A percentile compares a stretch with the other conserved stretches of the same genome.
Evolutionary conservation across 177 flowering plant genomes (phyloP).

Genomic region (Vitis hybrid): DNA sequence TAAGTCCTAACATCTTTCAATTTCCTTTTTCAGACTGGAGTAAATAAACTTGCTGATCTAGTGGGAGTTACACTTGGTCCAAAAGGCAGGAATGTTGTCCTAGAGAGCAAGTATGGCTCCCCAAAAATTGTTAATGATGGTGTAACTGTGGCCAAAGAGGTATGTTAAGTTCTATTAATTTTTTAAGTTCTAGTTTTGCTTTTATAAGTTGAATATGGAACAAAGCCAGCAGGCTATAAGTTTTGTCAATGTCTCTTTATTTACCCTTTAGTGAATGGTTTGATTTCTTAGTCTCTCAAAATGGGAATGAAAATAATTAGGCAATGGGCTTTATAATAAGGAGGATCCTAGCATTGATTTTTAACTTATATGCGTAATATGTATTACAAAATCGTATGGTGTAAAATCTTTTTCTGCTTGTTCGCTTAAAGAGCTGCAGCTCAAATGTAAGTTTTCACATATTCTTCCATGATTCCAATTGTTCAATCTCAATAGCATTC

Average conservation of each 20-base stretch:
- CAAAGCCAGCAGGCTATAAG: neutral
- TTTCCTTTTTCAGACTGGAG: conserved; percentile 58
- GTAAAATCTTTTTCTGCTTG: too few relatives aligned
- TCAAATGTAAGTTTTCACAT: too few relatives aligned
- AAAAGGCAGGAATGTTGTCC: conserved; percentile 95
- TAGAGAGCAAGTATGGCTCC: conserved; percentile 98
- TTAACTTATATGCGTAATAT: too few relatives aligned
- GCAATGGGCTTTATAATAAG: neutral
- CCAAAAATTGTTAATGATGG: conserved; percentile 98
- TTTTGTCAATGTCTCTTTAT: neutral
- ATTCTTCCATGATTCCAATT: too few relatives aligned
- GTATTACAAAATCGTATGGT: too few relatives aligned
- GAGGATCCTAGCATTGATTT: neutral
- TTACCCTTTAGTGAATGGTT: neutral
- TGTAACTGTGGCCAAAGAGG: conserved; percentile 97
- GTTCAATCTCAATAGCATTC: too few relatives aligned
- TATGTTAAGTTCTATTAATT: conserved; percentile 12
- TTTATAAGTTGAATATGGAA: neutral
- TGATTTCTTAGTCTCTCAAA: neutral
- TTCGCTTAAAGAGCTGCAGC: too few relatives aligned
- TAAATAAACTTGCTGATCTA: conserved; percentile 96
- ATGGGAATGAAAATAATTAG: neutral
- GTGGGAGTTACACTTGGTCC: conserved; percentile 99
- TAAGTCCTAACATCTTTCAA: neutral
- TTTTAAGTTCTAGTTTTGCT: too few relatives aligned